These are phyloP conservation scores for Eragrostis nindensis DNA, from an alignment of 176 grass and related monocot genomes.

Conservation along the genomic window DNA sequence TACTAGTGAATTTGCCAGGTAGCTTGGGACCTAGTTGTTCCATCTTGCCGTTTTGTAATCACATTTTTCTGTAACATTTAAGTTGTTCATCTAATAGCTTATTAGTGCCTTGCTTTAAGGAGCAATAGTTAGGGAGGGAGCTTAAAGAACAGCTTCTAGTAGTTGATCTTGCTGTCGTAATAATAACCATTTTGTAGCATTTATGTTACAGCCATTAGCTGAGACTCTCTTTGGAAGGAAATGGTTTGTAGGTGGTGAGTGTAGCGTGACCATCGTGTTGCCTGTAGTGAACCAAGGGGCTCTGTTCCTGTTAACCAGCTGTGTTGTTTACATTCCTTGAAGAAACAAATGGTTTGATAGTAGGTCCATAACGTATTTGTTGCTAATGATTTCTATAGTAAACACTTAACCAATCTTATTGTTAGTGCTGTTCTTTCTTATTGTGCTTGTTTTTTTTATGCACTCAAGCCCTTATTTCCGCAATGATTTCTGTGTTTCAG, in stretches of 20 bases:
- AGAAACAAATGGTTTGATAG: too few relatives aligned
- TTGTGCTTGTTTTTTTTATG: too few relatives aligned
- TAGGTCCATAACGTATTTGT: neutral
- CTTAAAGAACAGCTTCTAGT: neutral
- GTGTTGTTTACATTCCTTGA: neutral
- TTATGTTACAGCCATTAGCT: neutral
- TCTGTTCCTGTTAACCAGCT: neutral
- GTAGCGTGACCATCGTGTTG: neutral
- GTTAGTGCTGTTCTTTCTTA: neutral
- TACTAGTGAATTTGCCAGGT: neutral
- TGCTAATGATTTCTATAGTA: neutral
- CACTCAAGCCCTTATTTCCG: neutral
- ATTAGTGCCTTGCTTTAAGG: neutral
- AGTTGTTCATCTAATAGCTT: neutral
- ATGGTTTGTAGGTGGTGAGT: neutral
- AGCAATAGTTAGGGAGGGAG: neutral
- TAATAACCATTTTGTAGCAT: neutral
- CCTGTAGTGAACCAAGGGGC: neutral
- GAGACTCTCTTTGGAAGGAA: too few relatives aligned
- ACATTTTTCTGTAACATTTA: neutral
- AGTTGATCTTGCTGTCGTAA: neutral
- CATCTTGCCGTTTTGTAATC: neutral
- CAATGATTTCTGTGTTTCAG: constrained; percentile 45
- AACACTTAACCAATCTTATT: neutral
- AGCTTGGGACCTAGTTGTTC: neutral